A percentile compares a stretch with the other conserved stretches of the same genome.
Evolutionary conservation across 2,329 filamentous ascomycete species (phyloP).

Genomic region (Zasmidium angulare): DNA sequence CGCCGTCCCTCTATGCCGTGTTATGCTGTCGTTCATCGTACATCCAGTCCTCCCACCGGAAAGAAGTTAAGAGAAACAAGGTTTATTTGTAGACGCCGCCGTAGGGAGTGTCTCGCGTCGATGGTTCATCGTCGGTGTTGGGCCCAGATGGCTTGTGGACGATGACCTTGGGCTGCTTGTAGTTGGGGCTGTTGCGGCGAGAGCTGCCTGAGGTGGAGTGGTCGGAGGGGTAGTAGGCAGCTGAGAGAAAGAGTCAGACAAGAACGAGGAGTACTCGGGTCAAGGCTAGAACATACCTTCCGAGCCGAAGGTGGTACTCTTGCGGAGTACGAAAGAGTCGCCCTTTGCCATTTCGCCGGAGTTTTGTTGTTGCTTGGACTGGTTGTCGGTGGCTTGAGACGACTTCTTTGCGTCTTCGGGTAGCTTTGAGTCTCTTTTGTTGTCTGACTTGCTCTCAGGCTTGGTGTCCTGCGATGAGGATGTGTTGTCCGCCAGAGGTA

Average conservation of each 20-base stretch:
- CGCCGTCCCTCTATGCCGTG: not conserved
- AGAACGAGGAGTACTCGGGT: not conserved
- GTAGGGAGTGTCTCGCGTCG: not conserved
- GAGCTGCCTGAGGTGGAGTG: not conserved
- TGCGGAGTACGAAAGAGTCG: not conserved
- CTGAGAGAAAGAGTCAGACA: not conserved
- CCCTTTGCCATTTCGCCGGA: not conserved
- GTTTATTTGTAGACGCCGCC: not conserved
- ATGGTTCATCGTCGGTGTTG: constrained; percentile 4
- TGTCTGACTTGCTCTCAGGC: not conserved
- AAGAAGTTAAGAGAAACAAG: not conserved
- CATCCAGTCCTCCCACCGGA: not conserved
- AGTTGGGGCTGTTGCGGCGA: not conserved
- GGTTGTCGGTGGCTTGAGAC: not conserved
- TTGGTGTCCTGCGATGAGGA: constrained; percentile 3
- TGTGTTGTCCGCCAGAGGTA: not conserved
- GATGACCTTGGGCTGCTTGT: constrained; percentile 1
- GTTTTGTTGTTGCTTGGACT: not conserved
- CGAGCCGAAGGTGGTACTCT: not conserved
- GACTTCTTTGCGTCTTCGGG: not conserved
- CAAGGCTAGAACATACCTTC: not conserved
- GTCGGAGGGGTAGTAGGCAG: not conserved
- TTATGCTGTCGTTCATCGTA: not conserved
- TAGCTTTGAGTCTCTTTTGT: not conserved
- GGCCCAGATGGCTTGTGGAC: not conserved